phyloP scores from a whole-genome alignment of 345 rosid genomes.

The Carallia pectinifolia region DNA sequence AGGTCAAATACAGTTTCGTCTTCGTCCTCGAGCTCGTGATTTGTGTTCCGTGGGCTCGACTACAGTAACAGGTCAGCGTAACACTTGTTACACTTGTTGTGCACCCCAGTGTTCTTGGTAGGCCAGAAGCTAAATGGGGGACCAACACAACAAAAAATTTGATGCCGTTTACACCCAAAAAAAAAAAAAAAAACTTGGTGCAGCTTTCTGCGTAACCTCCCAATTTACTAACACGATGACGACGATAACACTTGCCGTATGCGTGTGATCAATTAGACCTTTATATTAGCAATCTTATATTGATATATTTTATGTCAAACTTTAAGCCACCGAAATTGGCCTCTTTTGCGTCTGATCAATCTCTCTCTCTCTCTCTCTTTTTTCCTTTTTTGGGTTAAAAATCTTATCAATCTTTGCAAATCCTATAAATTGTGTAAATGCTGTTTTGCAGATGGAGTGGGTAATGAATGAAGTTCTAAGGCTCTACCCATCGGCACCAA shows the following conservation, averaged over 20 bases:
- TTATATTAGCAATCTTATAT: neutral
- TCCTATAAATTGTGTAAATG: neutral
- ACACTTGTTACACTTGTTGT: neutral
- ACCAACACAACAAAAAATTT: neutral
- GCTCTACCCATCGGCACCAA: slow-evolving; percentile 78
- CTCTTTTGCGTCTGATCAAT: no score
- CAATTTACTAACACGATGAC: neutral
- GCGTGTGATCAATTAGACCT: neutral
- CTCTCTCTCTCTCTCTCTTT: neutral
- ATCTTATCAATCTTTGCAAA: neutral
- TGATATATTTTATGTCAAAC: no score
- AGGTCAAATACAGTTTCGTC: neutral
- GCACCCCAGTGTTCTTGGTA: neutral
- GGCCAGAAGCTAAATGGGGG: neutral
- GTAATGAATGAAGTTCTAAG: slow-evolving; percentile 83
- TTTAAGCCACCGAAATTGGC: no score
- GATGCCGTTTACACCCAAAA: no score
- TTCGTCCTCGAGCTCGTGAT: slow-evolving; percentile 10
- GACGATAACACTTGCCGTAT: neutral
- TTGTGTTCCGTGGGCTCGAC: neutral
- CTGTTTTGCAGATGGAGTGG: slow-evolving; percentile 71
- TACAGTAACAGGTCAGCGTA: no score
- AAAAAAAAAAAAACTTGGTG: neutral
- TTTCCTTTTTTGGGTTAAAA: neutral
- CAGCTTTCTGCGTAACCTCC: neutral